phyloP scores from a whole-genome alignment of 495 filamentous ascomycete species.

The Lasiosphaeria ovina region DNA sequence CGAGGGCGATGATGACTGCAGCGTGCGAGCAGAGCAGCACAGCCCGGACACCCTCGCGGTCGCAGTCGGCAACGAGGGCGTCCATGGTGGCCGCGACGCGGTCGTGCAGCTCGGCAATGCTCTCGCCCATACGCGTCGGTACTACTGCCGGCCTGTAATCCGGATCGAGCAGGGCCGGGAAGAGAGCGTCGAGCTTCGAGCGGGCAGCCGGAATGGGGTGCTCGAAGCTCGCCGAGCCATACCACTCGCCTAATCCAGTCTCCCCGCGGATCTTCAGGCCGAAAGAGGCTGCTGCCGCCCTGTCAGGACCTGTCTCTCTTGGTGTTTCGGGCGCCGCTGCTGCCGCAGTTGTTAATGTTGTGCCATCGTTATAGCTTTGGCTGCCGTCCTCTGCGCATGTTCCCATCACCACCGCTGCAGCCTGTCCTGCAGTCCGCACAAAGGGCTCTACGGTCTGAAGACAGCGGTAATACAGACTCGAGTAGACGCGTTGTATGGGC shows the following conservation, averaged over 20 bases:
- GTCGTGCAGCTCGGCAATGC: constrained; percentile 72
- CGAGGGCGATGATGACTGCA: constrained; percentile 80
- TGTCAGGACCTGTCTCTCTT: neutral
- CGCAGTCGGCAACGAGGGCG: constrained; percentile 67
- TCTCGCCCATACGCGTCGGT: constrained; percentile 72
- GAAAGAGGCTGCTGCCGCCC: too few species aligned
- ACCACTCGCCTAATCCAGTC: constrained; percentile 88
- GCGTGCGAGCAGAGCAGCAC: constrained; percentile 89
- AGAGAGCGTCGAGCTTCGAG: constrained; percentile 57
- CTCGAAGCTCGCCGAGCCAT: constrained; percentile 72
- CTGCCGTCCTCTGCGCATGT: too few species aligned
- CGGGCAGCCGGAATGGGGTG: constrained; percentile 75
- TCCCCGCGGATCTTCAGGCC: constrained; percentile 58
- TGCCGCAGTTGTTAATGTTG: neutral
- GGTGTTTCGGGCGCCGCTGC: neutral
- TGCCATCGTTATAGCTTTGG: too few species aligned
- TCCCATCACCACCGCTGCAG: too few species aligned
- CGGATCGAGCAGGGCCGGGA: constrained; percentile 56
- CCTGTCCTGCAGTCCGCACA: constrained; percentile 47
- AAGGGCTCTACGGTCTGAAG: constrained; percentile 80
- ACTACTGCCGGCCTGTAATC: constrained; percentile 58
- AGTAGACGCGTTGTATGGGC: constrained; percentile 73
- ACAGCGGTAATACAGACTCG: constrained; percentile 87
- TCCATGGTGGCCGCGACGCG: constrained; percentile 70
- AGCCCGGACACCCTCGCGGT: constrained; percentile 59